Evolutionary conservation across 169 alveolate genomes (phyloP), one percentile per base, ranked within the genome.

Genomic region (Plasmodium reichenowi): DNA sequence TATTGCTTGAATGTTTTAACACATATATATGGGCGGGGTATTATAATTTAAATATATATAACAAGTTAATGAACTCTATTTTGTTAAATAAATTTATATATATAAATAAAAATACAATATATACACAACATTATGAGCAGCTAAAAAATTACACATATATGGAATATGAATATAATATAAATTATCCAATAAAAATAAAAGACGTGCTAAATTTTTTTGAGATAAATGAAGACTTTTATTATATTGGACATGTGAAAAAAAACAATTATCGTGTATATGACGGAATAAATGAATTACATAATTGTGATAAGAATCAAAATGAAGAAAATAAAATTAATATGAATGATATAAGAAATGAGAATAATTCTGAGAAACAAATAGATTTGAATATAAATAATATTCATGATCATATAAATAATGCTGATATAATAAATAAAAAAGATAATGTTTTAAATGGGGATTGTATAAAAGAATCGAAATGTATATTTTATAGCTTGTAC

Each of bases 11-110:
- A 63, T 83, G 91, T 48, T 83, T 83, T 68, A 70, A 83, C 48
- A 47, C 91, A 62, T 83, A 83, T 60, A 83, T 83, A 56, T 83
- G 91, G 91, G 91, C 91, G 17, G 91, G 91, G 5, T 83, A 83
- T 63, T 83, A 83, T 63, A 83, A 68, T 43, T 50, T 83, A 83
- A 83, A 83, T 63, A 68, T 83, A 60, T 83, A 83, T 54, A 83
- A 83, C 64, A 83, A 62, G 29, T 72, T 83, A 72, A 83, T 83
- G 56, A 68, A 67, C 43, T 56, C 64, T n/a, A 72, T 83, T 60
- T 68, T 83, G 52, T 67, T 83, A 58, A 83, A 83, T 68, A 67
- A 83, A n/a, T 68, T 83, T 17, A 68, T 83, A 17, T 62, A 12
- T 58, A 43, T 83, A 43, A 83, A 60, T 13, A 54, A 48, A 12